These are phyloP conservation scores for Cryptococcus wingfieldii DNA, from an alignment of 1,284 basidiomycete species.

Conservation along the genomic window DNA sequence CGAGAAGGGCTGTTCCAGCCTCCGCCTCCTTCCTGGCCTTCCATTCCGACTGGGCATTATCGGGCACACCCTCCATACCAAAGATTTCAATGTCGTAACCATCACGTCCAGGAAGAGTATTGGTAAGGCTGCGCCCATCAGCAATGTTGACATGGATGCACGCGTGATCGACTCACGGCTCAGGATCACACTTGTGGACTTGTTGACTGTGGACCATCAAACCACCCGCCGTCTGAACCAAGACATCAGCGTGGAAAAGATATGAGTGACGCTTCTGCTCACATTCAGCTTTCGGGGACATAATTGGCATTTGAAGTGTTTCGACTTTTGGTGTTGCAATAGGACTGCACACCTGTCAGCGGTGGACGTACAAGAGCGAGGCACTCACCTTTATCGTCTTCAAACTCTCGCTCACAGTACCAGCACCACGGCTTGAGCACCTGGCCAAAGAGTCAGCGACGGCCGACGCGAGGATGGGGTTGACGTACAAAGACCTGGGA, in stretches of 20 bases:
- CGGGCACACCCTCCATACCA: conserved; percentile 97
- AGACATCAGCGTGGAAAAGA: conserved; percentile 1
- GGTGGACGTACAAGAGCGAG: background rate
- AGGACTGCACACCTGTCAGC: conserved; percentile 59
- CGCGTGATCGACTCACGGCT: conserved; percentile 62
- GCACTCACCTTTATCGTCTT: conserved; percentile 83
- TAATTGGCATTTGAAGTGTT: conserved; percentile 96
- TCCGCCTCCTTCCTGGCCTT: conserved; percentile 90
- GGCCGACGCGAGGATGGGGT: background rate
- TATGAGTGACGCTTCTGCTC: conserved; percentile 6
- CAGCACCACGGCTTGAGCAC: conserved; percentile 91
- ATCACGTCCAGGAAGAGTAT: conserved; percentile 91
- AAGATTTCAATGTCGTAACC: conserved; percentile 99
- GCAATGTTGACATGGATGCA: conserved; percentile 1
- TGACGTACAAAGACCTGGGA: conserved; percentile 39
- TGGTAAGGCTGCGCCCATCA: conserved; percentile 68
- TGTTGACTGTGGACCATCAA: conserved; percentile 98
- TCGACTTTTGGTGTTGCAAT: conserved; percentile 98
- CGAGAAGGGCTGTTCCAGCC: conserved; percentile 69
- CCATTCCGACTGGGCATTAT: conserved; percentile 89
- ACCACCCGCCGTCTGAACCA: conserved; percentile 70
- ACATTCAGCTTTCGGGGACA: conserved; percentile 87
- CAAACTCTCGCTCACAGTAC: conserved; percentile 98
- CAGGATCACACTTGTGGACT: conserved; percentile 95
- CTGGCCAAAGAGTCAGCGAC: conserved; percentile 46